These are phyloP conservation scores for Aspergillus cristatus DNA, from an alignment of 495 filamentous ascomycete species.

Conservation along the genomic window DNA sequence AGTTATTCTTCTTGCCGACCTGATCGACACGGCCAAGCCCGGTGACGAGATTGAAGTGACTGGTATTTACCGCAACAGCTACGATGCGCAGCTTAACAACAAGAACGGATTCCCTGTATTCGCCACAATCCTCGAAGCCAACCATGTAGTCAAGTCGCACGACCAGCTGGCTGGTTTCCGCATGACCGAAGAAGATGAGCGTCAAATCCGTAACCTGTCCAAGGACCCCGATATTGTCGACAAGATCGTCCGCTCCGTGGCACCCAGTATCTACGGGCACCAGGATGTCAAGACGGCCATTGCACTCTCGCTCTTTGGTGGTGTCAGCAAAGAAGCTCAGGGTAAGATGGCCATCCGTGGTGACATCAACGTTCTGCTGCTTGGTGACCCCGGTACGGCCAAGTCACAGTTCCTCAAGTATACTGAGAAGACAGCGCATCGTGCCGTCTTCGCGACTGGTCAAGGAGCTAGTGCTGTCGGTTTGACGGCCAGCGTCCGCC, in stretches of 20 bases:
- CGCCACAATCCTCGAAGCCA: slow-evolving; percentile 94
- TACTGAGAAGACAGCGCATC: slow-evolving; percentile 93
- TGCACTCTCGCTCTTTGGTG: slow-evolving; percentile 89
- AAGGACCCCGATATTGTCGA: slow-evolving; percentile 89
- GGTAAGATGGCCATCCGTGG: slow-evolving; percentile 88
- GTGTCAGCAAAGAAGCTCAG: slow-evolving; percentile 81
- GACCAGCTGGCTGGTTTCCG: slow-evolving; percentile 97
- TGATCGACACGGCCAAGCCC: slow-evolving; percentile 94
- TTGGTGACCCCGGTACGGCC: slow-evolving; percentile 95
- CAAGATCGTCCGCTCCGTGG: slow-evolving; percentile 89
- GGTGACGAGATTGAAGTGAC: slow-evolving; percentile 97
- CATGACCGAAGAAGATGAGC: slow-evolving; percentile 92
- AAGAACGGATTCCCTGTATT: slow-evolving; percentile 99
- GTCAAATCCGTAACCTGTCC: slow-evolving; percentile 76
- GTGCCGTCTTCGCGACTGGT: slow-evolving; percentile 95
- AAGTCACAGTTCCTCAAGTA: slow-evolving; percentile 99
- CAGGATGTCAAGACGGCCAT: slow-evolving; percentile 96
- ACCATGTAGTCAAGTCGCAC: slow-evolving; percentile 92
- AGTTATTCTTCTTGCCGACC: slow-evolving; percentile 91
- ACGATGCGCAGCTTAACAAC: slow-evolving; percentile 94
- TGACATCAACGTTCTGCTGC: slow-evolving; percentile 95
- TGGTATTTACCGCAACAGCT: slow-evolving; percentile 97
- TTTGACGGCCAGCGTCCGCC: slow-evolving; percentile 93
- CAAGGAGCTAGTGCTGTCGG: slow-evolving; percentile 96
- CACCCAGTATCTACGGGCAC: slow-evolving; percentile 95